These are phyloP conservation scores for Polyplosphaeria fusca DNA, from an alignment of 495 filamentous ascomycete genomes.

Conservation along the genomic window DNA sequence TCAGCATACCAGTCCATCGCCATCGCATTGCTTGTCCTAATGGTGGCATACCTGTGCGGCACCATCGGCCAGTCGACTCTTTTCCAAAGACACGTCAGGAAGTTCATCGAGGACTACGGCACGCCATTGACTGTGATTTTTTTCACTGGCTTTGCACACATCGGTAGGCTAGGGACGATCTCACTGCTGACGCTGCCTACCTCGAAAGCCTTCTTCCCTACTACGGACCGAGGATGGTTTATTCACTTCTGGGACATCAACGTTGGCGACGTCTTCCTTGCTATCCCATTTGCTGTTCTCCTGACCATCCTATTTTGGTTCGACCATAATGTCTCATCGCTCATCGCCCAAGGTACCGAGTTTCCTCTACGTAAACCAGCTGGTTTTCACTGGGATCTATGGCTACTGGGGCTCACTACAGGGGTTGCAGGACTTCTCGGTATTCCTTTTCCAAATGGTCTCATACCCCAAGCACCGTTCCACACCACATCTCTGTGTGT, in stretches of 20 bases:
- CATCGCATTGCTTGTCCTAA: constrained; percentile 42
- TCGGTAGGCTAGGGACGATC: constrained; percentile 71
- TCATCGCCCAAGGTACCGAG: constrained; percentile 89
- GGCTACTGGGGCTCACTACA: constrained; percentile 85
- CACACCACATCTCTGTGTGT: constrained; percentile 71
- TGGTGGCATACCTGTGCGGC: constrained; percentile 41
- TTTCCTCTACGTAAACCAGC: constrained; percentile 90
- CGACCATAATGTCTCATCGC: constrained; percentile 67
- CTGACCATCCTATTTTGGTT: constrained; percentile 90
- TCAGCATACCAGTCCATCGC: constrained; percentile 41
- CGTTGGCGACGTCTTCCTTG: constrained; percentile 74
- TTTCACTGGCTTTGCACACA: constrained; percentile 83
- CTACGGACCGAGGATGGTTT: constrained; percentile 74
- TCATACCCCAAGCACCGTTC: constrained; percentile 79
- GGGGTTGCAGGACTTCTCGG: constrained; percentile 80
- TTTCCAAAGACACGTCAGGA: constrained; percentile 40
- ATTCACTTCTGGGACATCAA: constrained; percentile 83
- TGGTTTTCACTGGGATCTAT: constrained; percentile 95
- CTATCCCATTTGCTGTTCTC: constrained; percentile 82
- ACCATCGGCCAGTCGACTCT: constrained; percentile 36
- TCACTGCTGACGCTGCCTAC: constrained; percentile 42
- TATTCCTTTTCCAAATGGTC: constrained; percentile 86
- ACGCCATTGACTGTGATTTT: constrained; percentile 72
- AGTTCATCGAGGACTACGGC: constrained; percentile 45
- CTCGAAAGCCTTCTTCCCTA: constrained; percentile 71